Percentiles rank a stretch among this genome's conserved stretches.
Conservation (phyloP, 1,139 yeast genomes). For the Yamadazyma taylorii region DNA sequence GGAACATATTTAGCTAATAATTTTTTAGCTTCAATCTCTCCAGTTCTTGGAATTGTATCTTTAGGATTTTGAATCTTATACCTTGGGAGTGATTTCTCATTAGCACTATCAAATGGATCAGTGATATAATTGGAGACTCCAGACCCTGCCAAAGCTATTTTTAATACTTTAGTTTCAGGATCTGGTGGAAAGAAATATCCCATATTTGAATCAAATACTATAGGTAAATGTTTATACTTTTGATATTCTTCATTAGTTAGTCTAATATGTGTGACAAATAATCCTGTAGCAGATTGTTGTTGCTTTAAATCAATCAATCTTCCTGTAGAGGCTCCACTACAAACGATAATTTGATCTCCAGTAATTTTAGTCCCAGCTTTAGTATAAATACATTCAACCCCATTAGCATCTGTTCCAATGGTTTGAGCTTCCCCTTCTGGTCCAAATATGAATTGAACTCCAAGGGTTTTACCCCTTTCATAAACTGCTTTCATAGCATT, state of each 20-base stretch:
- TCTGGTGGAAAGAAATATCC: constrained; percentile 45
- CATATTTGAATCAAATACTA: constrained; percentile 36
- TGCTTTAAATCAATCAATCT: constrained; percentile 25
- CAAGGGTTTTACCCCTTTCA: constrained; percentile 20
- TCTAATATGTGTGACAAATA: constrained; percentile 35
- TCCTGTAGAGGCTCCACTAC: constrained; percentile 35
- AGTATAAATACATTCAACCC: constrained; percentile 18
- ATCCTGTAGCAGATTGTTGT: constrained; percentile 36
- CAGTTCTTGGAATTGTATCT: constrained; percentile 34
- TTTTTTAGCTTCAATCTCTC: constrained; percentile 11
- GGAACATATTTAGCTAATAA: constrained; percentile 27
- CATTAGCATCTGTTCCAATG: constrained; percentile 9
- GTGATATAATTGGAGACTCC: constrained; percentile 29
- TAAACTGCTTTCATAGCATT: constrained; percentile 26
- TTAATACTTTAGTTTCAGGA: constrained; percentile 30
- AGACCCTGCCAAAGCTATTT: constrained; percentile 38
- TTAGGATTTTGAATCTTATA: constrained; percentile 26
- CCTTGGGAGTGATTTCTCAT: constrained; percentile 33
- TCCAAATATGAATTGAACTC: constrained; percentile 32
- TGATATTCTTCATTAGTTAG: constrained; percentile 9
- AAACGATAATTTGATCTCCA: constrained; percentile 28
- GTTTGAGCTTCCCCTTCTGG: constrained; percentile 18
- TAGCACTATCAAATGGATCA: constrained; percentile 20
- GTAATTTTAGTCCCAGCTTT: constrained; percentile 21
- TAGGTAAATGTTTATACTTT: constrained; percentile 23